Base-by-base conservation (phyloP, 305 asterid species). In the Rubia balearica region DNA sequence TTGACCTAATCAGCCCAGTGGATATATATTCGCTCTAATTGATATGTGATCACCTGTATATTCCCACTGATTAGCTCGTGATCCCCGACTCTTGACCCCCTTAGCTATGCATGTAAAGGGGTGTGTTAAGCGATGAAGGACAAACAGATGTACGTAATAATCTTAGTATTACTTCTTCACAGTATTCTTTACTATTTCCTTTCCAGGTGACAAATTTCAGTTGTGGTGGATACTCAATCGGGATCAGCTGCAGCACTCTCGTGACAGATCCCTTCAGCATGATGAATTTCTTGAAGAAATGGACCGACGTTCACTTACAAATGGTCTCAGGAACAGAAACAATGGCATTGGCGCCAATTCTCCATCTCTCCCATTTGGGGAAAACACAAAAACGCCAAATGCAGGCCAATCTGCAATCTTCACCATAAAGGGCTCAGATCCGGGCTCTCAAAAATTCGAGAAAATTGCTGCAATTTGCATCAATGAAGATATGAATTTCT, bases 181-280 rank as follows among this genome's bases (percentile, higher is more conserved):
- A 13, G 24, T 4, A 33, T 27, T 27, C 19, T 61, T 61, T 7
- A 27, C 2, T 40, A 36, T 63, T 17, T 63, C 30, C 1, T 71
- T 65, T 73, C 24, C 82, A 88, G 96, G 89, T 86, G 7, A 88
- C 90, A 8, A 86, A 84, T 77, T 88, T 88, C 81, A 85, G 41
- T 19, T 86, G 92, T 68, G 90, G 88, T 7, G 92, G 92, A 77
- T 88, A 86, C 57, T 81, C 92, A 67, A 77, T 88, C 62, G 92
- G 92, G 68, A 86, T 86, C 14, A 86, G 88, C 48, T 80, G 85
- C 81, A 86, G 90, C 81, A 81, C 83, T 24, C 81, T 86, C 36
- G 81, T 85, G 6, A 81, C 72, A 13, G 92, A 88, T 60, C 92
- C 92, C 6, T 85, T 88, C 73, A 30, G 22, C 48, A 74, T 83